Evolutionary conservation across 768 basidiomycete genomes (phyloP).

Genomic region (Psilocybe cubensis): DNA sequence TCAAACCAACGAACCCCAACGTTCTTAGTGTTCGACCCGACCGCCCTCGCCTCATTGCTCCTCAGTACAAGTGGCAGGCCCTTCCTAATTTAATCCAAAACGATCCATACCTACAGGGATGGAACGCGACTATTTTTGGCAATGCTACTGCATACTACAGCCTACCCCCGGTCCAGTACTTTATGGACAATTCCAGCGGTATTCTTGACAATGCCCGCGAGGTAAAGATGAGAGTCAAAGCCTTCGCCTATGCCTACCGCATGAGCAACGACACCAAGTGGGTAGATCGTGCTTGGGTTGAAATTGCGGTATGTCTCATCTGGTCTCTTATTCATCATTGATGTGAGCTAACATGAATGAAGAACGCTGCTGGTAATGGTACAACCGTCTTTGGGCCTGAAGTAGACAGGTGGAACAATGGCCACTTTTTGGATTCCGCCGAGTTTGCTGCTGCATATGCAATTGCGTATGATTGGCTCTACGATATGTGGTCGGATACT

Average conservation of each 20-base stretch:
- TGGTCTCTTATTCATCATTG: background rate
- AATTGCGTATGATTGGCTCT: constrained; percentile 96
- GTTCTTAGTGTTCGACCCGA: constrained; percentile 69
- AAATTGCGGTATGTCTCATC: constrained; percentile 76
- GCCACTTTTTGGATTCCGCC: constrained; percentile 92
- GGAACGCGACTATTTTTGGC: constrained; percentile 90
- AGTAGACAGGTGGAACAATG: constrained; percentile 79
- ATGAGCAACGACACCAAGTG: constrained; percentile 93
- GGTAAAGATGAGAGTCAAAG: constrained; percentile 91
- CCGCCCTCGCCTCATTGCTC: constrained; percentile 92
- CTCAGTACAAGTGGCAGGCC: constrained; percentile 88
- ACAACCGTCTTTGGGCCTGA: constrained; percentile 66
- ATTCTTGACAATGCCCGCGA: constrained; percentile 90
- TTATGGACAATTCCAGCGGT: constrained; percentile 83
- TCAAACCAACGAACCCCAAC: constrained; percentile 63
- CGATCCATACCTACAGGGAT: constrained; percentile 84
- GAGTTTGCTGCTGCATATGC: constrained; percentile 89
- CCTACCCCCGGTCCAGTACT: constrained; percentile 68
- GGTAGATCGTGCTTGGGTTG: constrained; percentile 83
- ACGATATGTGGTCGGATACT: constrained; percentile 77
- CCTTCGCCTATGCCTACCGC: constrained; percentile 87
- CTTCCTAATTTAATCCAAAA: constrained; percentile 75
- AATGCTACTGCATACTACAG: constrained; percentile 82
- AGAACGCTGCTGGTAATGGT: constrained; percentile 81
- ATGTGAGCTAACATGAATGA: background rate